phyloP scores from a whole-genome alignment of 1,284 basidiomycete genomes.

The Ceratobasidium sp. region DNA sequence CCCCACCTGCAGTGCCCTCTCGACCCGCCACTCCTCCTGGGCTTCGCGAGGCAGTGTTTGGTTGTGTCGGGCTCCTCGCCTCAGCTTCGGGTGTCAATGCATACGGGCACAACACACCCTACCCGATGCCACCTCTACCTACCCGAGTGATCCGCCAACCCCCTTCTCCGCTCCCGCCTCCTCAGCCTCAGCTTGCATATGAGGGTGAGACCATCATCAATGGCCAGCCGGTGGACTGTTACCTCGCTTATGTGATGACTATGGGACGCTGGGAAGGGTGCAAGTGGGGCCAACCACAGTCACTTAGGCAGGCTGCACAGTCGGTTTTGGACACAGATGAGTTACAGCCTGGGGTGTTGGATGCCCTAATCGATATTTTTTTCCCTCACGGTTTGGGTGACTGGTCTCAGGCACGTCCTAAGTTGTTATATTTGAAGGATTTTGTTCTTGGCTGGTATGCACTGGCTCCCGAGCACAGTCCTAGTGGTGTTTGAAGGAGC shows the following conservation, averaged over 20 bases:
- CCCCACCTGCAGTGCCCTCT: not conserved
- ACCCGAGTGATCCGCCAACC: not conserved
- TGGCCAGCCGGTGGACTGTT: not conserved
- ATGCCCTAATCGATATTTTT: not conserved
- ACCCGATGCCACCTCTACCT: not conserved
- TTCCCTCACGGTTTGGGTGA: conserved; percentile 9
- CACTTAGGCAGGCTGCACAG: not conserved
- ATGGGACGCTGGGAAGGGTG: not conserved
- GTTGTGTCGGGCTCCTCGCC: not conserved
- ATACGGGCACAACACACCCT: not conserved
- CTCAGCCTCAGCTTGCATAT: not conserved
- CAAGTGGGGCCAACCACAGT: not conserved
- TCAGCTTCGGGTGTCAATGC: not conserved
- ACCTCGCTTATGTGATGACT: not conserved
- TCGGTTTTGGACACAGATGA: not conserved
- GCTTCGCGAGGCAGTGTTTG: not conserved
- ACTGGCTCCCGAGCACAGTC: not conserved
- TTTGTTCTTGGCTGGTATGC: not conserved
- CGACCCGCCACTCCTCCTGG: not conserved
- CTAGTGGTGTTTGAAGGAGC: too few relatives aligned
- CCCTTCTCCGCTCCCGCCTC: not conserved
- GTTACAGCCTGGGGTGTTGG: not conserved
- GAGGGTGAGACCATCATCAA: not conserved
- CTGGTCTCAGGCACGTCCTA: not conserved
- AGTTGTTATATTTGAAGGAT: not conserved